These are phyloP conservation scores for Tillandsia leiboldiana DNA, from an alignment of 176 grass and related monocot species.

Conservation along the genomic window DNA sequence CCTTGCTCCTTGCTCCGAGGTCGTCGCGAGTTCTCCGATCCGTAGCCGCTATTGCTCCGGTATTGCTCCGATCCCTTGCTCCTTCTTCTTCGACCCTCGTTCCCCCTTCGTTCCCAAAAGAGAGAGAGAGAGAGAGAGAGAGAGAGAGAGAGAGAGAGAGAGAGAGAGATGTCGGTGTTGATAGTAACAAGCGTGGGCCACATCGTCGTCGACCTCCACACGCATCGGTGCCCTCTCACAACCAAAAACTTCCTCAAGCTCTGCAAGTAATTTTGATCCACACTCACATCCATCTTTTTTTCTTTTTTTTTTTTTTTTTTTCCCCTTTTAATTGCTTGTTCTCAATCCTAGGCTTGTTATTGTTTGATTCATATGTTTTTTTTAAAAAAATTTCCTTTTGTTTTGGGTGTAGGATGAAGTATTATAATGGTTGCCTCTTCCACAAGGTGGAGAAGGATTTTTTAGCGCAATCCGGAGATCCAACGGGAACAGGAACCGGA, in stretches of 20 bases:
- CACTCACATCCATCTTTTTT: background rate
- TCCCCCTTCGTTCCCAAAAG: too few relatives aligned
- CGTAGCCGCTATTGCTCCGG: too few relatives aligned
- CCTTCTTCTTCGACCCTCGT: too few relatives aligned
- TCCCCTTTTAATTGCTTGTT: background rate
- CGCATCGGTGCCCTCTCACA: conserved; percentile 62
- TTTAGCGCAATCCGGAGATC: conserved; percentile 83
- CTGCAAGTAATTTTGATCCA: conserved; percentile 53
- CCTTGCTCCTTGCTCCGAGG: too few relatives aligned
- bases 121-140: too few relatives aligned
- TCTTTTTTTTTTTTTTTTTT: background rate
- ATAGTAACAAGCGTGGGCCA: conserved; percentile 86
- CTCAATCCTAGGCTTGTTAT: background rate
- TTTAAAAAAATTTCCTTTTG: background rate
- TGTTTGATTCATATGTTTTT: background rate
- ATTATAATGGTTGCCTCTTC: conserved; percentile 91
- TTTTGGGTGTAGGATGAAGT: conserved; percentile 59
- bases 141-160: too few relatives aligned
- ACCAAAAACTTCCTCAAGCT: conserved; percentile 98
- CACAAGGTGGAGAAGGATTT: conserved; percentile 97
- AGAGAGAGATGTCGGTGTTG: too few relatives aligned
- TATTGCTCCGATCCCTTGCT: too few relatives aligned
- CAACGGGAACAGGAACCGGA: conserved; percentile 61
- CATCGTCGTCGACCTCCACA: conserved; percentile 79
- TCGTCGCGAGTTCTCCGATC: too few relatives aligned